Conservation (phyloP, 805 yeast species). For the Zygosaccharomyces bisporus region DNA sequence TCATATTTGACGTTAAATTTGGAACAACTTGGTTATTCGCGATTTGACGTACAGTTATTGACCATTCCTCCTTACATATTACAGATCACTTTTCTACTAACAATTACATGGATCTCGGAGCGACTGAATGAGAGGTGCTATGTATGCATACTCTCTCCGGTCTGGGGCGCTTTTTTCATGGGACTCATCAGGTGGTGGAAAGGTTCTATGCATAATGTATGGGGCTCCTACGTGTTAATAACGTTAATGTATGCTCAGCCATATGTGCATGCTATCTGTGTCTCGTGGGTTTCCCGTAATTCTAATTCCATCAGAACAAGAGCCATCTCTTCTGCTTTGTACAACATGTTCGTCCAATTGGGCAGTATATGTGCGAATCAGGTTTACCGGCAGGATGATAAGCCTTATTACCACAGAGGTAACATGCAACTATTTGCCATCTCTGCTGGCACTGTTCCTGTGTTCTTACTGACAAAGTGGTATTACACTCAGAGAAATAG, state of each 20-base stretch:
- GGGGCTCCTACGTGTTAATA: constrained; percentile 41
- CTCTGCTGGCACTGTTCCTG: constrained; percentile 34
- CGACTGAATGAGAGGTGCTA: constrained; percentile 31
- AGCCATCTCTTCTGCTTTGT: constrained; percentile 59
- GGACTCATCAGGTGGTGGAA: constrained; percentile 39
- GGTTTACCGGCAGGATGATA: constrained; percentile 54
- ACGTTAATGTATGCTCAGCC: constrained; percentile 39
- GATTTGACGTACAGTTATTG: constrained; percentile 49
- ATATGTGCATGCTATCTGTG: constrained; percentile 51
- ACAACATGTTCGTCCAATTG: constrained; percentile 61
- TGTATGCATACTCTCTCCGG: constrained; percentile 29
- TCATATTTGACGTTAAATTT: constrained; percentile 48
- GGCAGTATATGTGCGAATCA: constrained; percentile 54
- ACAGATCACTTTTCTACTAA: constrained; percentile 38
- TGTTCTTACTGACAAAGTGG: constrained; percentile 24
- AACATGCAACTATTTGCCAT: constrained; percentile 42
- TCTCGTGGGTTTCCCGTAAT: constrained; percentile 58
- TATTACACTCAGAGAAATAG: constrained; percentile 40
- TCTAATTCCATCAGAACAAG: constrained; percentile 58
- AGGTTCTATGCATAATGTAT: constrained; percentile 35
- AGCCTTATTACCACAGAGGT: constrained; percentile 59
- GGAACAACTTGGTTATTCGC: constrained; percentile 47
- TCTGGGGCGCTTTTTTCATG: constrained; percentile 37
- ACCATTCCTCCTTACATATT: constrained; percentile 48
- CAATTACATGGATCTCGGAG: constrained; percentile 40